Conservation (phyloP, 495 filamentous ascomycete species). For the Glutinoglossum americanum region DNA sequence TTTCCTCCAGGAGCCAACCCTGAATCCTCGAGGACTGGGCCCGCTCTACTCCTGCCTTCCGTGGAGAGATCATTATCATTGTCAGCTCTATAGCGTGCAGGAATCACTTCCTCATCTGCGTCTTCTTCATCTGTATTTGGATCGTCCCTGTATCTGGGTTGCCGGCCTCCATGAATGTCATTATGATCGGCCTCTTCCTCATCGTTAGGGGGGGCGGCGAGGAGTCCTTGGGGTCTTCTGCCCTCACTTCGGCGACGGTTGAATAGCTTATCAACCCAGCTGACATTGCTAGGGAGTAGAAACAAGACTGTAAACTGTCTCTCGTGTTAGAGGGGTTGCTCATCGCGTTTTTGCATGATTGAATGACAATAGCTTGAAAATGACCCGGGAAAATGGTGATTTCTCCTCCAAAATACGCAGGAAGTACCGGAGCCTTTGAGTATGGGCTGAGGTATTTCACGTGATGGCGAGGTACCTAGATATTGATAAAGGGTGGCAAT, state of each 20-base stretch:
- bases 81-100: background rate
- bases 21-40: background rate
- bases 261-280: background rate
- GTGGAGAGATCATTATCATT: background rate
- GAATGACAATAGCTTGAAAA: background rate
- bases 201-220: background rate
- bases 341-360: background rate
- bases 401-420: no score
- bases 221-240: background rate
- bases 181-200: background rate
- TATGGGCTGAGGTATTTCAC: background rate
- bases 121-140: slow-evolving; percentile 14
- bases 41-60: background rate
- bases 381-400: background rate
- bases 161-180: background rate
- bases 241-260: background rate
- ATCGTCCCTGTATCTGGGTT: slow-evolving; percentile 1
- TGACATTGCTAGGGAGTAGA: background rate
- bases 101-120: slow-evolving; percentile 13
- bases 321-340: background rate
- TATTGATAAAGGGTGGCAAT: background rate
- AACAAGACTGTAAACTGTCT: background rate
- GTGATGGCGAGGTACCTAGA: no score
- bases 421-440: background rate
- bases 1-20: background rate